Evolutionary conservation across 1,284 basidiomycete species (phyloP), one percentile per base, ranked within the genome.

Genomic region (Neolentinus lepideus): DNA sequence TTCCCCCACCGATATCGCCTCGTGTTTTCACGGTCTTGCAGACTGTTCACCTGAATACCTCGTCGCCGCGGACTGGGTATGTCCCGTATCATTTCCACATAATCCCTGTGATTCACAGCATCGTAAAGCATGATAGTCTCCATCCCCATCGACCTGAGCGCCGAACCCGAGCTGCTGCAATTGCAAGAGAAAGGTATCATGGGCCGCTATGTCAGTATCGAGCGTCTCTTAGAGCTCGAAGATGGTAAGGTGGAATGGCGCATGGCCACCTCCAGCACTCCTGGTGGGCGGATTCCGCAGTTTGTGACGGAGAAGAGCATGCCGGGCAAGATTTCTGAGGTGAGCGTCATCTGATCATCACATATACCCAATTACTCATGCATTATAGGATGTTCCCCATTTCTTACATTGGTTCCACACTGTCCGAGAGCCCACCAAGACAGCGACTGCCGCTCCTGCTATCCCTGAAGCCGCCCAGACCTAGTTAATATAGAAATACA

Each of bases 1-100:
- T 90, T 67, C 73, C 80, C 0, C 78, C 84, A 2, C 81, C 85
- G 0, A 70, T 91, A 16, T 84, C 87, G 2, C 81, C 87, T 10
- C 80, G 89, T 12, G 78, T 88, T 21, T 91, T 90, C 67, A 90
- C 88, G 1, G 85, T 85, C 27, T 68, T 90, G 26, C 86, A 89
- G 65, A 77, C 84, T 16, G 73, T 74, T 6, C 75, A 82, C 59
- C 68, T 85, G 26, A 70, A 74, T 46, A 73, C 77, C 50, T 67
- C 68, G 14, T 69, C 75, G 48, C 78, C 79, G 24, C 77, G 75
- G 57, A 77, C 73, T 46, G 86, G 85, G 86, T 88, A 61, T 31
- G 75, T 62, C 21, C 45, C 27, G 22, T 16, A 6, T 43, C 38
- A 9, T n/a, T n/a, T n/a, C 16, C 38, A 21, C 35, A 14, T 19